Conservation (phyloP, 2,329 filamentous ascomycete genomes). For the Colletotrichum acutatum region DNA sequence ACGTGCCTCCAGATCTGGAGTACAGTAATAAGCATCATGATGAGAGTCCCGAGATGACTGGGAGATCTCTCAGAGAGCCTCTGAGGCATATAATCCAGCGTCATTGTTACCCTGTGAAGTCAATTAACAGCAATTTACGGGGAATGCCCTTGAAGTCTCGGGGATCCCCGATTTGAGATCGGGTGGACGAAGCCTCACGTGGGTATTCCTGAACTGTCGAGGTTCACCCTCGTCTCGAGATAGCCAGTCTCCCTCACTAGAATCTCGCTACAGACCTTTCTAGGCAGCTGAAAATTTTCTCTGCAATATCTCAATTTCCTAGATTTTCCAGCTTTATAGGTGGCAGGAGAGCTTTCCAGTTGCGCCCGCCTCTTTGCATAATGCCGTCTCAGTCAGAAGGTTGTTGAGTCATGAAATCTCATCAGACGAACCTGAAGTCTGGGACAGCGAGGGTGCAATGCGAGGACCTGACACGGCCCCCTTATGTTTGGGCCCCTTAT, state of each 20-base stretch:
- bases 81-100: background rate
- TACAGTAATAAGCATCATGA: background rate
- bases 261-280: background rate
- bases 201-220: background rate
- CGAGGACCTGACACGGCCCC: background rate
- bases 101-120: too few relatives aligned
- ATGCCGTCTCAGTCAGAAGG: background rate
- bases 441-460: background rate
- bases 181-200: background rate
- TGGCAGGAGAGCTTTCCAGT: background rate
- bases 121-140: too few relatives aligned
- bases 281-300: background rate
- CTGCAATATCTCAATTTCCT: background rate
- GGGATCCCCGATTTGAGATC: background rate
- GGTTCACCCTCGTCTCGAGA: background rate
- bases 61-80: background rate
- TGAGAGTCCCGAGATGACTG: background rate
- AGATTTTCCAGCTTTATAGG: background rate
- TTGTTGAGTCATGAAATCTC: background rate
- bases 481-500: background rate
- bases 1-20: too few relatives aligned
- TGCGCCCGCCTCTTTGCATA: background rate
- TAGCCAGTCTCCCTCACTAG: background rate
- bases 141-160: background rate
- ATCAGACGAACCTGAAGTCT: background rate